Conservation (phyloP, 345 rosid genomes). For the Garcia nutans region DNA sequence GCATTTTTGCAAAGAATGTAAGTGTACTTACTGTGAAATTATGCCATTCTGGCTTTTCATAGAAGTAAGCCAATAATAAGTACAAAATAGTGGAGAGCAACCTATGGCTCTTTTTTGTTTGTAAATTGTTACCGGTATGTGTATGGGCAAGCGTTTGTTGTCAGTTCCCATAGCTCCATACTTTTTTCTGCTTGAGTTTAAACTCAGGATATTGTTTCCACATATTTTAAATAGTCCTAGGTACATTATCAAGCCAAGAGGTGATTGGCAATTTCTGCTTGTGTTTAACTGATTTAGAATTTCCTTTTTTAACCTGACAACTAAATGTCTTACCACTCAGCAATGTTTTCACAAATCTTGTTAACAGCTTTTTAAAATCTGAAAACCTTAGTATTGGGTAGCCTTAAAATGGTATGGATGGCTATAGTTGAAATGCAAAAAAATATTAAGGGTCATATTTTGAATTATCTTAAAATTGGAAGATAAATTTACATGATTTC, state of each 20-base stretch:
- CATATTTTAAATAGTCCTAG: background rate
- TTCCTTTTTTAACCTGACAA: background rate
- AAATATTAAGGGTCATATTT: background rate
- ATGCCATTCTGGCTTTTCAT: background rate
- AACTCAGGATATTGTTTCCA: background rate
- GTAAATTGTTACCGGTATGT: background rate
- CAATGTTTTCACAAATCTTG: too few relatives aligned
- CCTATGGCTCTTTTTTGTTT: background rate
- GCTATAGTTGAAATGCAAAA: background rate
- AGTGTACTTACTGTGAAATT: background rate
- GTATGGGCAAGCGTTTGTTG: background rate
- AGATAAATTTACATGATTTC: background rate
- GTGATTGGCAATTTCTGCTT: background rate
- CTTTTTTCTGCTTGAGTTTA: background rate
- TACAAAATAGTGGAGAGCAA: background rate
- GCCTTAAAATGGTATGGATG: background rate
- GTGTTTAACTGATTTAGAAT: background rate
- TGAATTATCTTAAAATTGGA: background rate
- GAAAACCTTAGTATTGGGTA: background rate
- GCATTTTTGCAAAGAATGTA: background rate
- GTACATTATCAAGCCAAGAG: background rate
- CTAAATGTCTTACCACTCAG: too few relatives aligned
- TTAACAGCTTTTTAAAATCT: background rate
- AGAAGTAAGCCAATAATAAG: background rate
- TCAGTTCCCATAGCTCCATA: background rate